Evolutionary conservation across 1,284 basidiomycete species (phyloP).

Genomic region (Cerrena zonata): DNA sequence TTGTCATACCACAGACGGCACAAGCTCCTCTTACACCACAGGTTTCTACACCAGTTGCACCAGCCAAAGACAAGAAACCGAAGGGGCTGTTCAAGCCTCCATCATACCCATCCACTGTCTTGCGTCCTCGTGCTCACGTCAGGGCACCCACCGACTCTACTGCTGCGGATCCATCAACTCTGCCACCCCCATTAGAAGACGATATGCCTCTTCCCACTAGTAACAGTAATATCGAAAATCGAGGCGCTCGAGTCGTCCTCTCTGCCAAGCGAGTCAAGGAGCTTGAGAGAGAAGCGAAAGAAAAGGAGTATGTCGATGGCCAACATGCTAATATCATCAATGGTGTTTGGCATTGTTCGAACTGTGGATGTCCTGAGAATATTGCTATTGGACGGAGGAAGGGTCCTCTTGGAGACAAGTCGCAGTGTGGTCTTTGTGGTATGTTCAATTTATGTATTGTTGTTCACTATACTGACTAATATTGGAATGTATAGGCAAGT

Average conservation of each 20-base stretch:
- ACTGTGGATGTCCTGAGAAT: conserved; percentile 82
- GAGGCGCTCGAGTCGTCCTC: conserved; percentile 39
- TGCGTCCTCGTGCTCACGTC: conserved; percentile 54
- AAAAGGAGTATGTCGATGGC: conserved; percentile 73
- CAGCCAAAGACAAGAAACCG: conserved; percentile 59
- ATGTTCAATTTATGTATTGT: conserved; percentile 30
- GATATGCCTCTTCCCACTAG: conserved; percentile 44
- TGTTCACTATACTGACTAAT: conserved; percentile 6
- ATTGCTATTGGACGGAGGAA: conserved; percentile 81
- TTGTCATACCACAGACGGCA: conserved; percentile 37
- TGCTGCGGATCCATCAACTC: conserved; percentile 51
- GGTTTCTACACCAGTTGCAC: conserved; percentile 30
- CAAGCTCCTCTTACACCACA: conserved; percentile 43
- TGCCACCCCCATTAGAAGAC: conserved; percentile 53
- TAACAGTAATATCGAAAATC: conserved; percentile 38
- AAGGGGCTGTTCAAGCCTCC: conserved; percentile 73
- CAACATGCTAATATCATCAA: conserved; percentile 78
- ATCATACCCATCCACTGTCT: conserved; percentile 45
- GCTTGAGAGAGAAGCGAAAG: conserved; percentile 72
- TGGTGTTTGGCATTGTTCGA: conserved; percentile 88
- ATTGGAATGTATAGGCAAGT: conserved; percentile 55
- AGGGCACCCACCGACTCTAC: conserved; percentile 58
- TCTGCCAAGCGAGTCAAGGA: conserved; percentile 64
- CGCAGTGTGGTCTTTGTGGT: conserved; percentile 89
- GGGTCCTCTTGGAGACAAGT: conserved; percentile 85